phyloP scores from a whole-genome alignment of 2,329 filamentous ascomycete species.

The Cladosporium oxysporum region DNA sequence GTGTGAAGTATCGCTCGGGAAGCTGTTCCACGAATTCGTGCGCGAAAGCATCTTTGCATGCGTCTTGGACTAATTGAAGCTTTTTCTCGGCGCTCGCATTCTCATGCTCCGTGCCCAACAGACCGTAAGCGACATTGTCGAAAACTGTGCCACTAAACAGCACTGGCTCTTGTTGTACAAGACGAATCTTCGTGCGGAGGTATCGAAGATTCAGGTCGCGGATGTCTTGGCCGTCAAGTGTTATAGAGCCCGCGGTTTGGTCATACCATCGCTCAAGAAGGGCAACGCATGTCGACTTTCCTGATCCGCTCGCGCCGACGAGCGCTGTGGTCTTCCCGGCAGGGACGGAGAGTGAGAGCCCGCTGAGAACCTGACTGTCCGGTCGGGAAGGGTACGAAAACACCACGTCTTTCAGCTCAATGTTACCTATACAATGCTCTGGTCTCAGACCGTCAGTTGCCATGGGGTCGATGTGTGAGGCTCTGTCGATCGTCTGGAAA shows the following conservation, averaged over 20 bases:
- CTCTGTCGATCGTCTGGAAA: conserved; percentile 45
- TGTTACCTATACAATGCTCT: conserved; percentile 45
- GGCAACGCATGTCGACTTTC: conserved; percentile 42
- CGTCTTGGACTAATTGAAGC: conserved; percentile 36
- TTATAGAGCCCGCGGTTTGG: conserved; percentile 32
- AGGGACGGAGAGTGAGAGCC: conserved; percentile 39
- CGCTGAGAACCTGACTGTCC: conserved; percentile 39
- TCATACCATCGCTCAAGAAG: conserved; percentile 40
- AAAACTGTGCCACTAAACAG: conserved; percentile 40
- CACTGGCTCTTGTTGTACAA: conserved; percentile 41
- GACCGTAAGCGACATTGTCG: conserved; percentile 41
- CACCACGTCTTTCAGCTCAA: conserved; percentile 64
- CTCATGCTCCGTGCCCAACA: conserved; percentile 33
- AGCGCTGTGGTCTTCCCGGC: conserved; percentile 50
- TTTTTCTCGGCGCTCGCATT: conserved; percentile 32
- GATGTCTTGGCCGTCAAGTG: conserved; percentile 37
- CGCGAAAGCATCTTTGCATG: conserved; percentile 38
- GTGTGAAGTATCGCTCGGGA: conserved; percentile 38
- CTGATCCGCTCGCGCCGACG: conserved; percentile 42
- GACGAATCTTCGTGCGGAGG: conserved; percentile 36
- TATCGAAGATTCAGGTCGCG: conserved; percentile 36
- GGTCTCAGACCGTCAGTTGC: conserved; percentile 29
- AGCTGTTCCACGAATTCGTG: conserved; percentile 42
- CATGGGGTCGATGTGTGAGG: conserved; percentile 43
- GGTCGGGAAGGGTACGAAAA: conserved; percentile 67